Base-by-base conservation (phyloP, 495 filamentous ascomycete genomes). In the Polyplosphaeria fusca region DNA sequence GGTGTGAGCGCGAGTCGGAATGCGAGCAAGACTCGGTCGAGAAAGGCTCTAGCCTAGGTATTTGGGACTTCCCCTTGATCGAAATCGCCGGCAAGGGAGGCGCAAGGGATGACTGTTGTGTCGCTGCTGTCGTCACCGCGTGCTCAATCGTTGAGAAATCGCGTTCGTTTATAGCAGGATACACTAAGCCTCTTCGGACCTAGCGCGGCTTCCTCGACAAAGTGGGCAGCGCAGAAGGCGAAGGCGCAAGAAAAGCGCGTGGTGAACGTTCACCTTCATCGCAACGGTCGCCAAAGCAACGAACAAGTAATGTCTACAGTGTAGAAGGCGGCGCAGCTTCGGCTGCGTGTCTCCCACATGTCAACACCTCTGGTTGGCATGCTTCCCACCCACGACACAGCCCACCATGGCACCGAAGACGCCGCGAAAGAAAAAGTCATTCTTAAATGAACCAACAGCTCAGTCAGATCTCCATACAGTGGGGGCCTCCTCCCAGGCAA, bases 271-370 rank as follows among this genome's bases (percentile, higher is more conserved):
- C 37, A 58, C 24, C 27, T 42, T 47, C 22, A 13, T 30, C 49
- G 49, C 50, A 18, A 46, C 42, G 30, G 12, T 16, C 40, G 13
- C 25, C 30, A 3, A n/a, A n/a, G 13, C 50, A 28, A 24, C 27
- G 14, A 35, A 7, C 30, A 16, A 24, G 67, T 45, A 42, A 61
- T 64, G 54, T 55, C 51, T 62, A 57, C 52, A 43, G 61, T 66
- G 66, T 73, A 63, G 65, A 59, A 60, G 58, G 46, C 58, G 55
- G 66, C n/a, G n/a, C 71, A 67, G 71, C 71, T 73, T 69, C 67
- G 68, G 71, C 71, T 73, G 71, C 62, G 48, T 49, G 57, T 67
- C 62, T 67, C 47, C 47, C n/a, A n/a, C 25, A 47, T 20, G 58
- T 64, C 68, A 56, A 62, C 61, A 32, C 35, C 37, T 52, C 41